Conservation (phyloP, 208 protist species). For the Trypanosoma scelopori region DNA sequence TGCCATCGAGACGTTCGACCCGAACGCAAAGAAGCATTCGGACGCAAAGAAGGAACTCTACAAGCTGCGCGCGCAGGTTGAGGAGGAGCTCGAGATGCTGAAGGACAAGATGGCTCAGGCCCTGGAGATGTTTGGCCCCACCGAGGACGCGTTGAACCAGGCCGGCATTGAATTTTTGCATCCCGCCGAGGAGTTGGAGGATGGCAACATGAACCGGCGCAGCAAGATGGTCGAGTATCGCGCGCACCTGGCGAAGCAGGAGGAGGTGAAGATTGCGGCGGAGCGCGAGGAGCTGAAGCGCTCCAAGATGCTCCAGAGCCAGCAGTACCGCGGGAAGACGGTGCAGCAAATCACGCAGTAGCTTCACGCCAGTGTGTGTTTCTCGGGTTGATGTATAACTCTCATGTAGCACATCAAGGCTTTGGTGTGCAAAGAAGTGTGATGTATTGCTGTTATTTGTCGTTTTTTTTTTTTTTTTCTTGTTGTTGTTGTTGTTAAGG, state of each 20-base stretch:
- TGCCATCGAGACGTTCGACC: constrained; percentile 76
- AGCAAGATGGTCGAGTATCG: constrained; percentile 59
- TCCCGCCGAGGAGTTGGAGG: constrained; percentile 54
- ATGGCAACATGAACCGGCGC: constrained; percentile 40
- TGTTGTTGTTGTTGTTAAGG: background rate
- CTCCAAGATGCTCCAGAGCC: constrained; percentile 64
- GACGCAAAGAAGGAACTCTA: constrained; percentile 72
- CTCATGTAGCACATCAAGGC: background rate
- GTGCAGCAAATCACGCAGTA: constrained; percentile 77
- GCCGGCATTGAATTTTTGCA: constrained; percentile 69
- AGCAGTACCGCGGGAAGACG: constrained; percentile 76
- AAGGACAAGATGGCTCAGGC: constrained; percentile 52
- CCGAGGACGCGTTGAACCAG: constrained; percentile 69
- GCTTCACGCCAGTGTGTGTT: constrained; percentile 1
- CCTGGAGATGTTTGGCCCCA: constrained; percentile 68
- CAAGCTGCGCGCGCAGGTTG: constrained; percentile 65
- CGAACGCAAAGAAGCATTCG: constrained; percentile 71
- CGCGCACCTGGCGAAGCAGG: constrained; percentile 51
- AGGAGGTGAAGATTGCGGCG: constrained; percentile 57
- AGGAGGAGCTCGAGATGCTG: constrained; percentile 52
- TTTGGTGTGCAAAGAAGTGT: background rate
- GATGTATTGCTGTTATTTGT: background rate
- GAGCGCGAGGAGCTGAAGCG: constrained; percentile 59
- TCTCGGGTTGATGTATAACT: constrained; percentile 12
- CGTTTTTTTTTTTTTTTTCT: background rate